These are phyloP conservation scores for Aspergillus latus DNA, from an alignment of 2,329 filamentous ascomycete species.

Conservation along the genomic window DNA sequence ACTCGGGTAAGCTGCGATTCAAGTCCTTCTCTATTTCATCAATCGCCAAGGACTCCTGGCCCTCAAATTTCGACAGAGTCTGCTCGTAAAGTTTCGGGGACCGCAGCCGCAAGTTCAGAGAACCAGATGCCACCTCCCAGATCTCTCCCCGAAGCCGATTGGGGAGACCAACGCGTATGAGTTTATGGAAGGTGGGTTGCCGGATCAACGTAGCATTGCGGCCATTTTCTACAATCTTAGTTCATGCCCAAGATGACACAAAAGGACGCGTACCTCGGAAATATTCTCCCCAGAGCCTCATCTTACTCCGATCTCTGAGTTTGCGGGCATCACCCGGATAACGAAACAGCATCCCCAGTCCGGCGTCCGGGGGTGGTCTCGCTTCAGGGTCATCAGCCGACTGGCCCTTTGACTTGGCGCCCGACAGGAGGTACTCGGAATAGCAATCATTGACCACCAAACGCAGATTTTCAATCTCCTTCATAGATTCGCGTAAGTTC, in stretches of 20 bases:
- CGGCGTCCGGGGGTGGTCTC: conserved; percentile 77
- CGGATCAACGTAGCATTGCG: conserved; percentile 88
- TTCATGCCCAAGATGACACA: background rate
- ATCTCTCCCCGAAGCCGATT: conserved; percentile 91
- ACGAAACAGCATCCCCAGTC: conserved; percentile 85
- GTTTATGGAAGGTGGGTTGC: conserved; percentile 95
- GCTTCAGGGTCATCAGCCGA: conserved; percentile 51
- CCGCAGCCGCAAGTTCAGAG: conserved; percentile 82
- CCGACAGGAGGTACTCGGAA: conserved; percentile 73
- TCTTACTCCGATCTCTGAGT: conserved; percentile 91
- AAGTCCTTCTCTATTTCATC: conserved; percentile 99
- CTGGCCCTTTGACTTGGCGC: conserved; percentile 44
- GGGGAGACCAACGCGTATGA: conserved; percentile 91
- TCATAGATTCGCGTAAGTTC: conserved; percentile 80
- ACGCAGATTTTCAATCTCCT: conserved; percentile 81
- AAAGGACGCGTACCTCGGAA: conserved; percentile 55
- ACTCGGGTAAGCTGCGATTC: conserved; percentile 93
- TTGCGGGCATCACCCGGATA: conserved; percentile 96
- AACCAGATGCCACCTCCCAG: conserved; percentile 93
- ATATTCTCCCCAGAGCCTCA: conserved; percentile 96
- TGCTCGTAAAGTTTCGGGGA: conserved; percentile 81
- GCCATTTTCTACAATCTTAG: conserved; percentile 68
- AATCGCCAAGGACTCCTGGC: conserved; percentile 87
- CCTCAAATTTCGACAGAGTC: conserved; percentile 78
- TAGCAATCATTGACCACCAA: conserved; percentile 82